Evolutionary conservation across 1,139 yeast genomes (phyloP).

Genomic region (Yamadazyma conglobata): DNA sequence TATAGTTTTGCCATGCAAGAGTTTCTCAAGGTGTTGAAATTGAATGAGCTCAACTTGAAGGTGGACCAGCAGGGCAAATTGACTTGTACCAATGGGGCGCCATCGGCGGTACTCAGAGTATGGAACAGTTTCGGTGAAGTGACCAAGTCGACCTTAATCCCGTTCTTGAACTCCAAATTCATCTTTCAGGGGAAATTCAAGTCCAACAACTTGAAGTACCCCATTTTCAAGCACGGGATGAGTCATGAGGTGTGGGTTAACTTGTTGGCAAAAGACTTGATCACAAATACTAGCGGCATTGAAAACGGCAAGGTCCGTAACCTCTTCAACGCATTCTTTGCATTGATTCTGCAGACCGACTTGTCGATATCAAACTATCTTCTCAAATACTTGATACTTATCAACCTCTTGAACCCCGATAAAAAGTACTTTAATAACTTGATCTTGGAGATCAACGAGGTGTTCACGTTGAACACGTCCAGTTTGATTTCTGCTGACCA

Average conservation of each 20-base stretch:
- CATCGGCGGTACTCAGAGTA: conserved; percentile 26
- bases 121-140: conserved; percentile 69
- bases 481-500: conserved; percentile 43
- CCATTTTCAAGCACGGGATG: conserved; percentile 34
- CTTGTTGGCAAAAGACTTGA: conserved; percentile 60
- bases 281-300: conserved; percentile 27
- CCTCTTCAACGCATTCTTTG: conserved; percentile 61
- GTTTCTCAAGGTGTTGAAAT: conserved; percentile 61
- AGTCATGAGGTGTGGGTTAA: conserved; percentile 62
- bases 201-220: conserved; percentile 30
- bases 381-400: conserved; percentile 76
- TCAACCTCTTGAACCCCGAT: conserved; percentile 56
- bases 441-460: conserved; percentile 52
- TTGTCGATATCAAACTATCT: conserved; percentile 64
- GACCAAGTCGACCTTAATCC: conserved; percentile 72
- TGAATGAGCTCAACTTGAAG: conserved; percentile 18
- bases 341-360: conserved; percentile 71
- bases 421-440: conserved; percentile 44
- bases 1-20: conserved; percentile 91
- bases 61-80: conserved; percentile 35
- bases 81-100: conserved; percentile 9
- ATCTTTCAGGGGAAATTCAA: conserved; percentile 43
- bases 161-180: conserved; percentile 72
- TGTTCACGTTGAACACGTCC: conserved; percentile 46
- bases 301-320: conserved; percentile 4